phyloP scores from a whole-genome alignment of 2,329 filamentous ascomycete species.

The Zarea fungicola region DNA sequence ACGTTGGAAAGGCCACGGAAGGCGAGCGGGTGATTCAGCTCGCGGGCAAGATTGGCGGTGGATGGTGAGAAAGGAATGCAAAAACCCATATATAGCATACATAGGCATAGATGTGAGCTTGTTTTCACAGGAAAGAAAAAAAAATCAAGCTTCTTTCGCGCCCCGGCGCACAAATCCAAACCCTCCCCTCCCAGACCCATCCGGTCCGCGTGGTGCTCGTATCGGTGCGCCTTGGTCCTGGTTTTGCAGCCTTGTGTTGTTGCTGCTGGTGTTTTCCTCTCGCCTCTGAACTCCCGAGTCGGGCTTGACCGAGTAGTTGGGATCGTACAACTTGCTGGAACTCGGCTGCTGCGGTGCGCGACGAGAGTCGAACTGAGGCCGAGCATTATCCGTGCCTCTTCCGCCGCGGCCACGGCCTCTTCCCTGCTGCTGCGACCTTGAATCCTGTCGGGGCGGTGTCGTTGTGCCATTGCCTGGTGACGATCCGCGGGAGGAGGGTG shows the following conservation, averaged over 20 bases:
- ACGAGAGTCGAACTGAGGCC: conserved; percentile 13
- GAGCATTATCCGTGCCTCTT: conserved; percentile 28
- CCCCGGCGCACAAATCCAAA: conserved; percentile 70
- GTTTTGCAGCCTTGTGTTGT: conserved; percentile 44
- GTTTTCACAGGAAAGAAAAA: conserved; percentile 8
- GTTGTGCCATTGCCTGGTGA: conserved; percentile 47
- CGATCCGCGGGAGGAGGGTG: conserved; percentile 51
- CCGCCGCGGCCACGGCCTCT: conserved; percentile 42
- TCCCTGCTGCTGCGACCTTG: conserved; percentile 34
- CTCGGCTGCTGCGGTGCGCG: conserved; percentile 14
- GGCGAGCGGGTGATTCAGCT: conserved; percentile 81
- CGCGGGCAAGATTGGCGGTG: conserved; percentile 85
- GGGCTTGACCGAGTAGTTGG: conserved; percentile 62
- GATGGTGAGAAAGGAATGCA: conserved; percentile 59
- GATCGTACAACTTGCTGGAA: conserved; percentile 64
- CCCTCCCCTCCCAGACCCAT: conserved; percentile 68
- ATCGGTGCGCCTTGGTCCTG: conserved; percentile 65
- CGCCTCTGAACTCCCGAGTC: conserved; percentile 44
- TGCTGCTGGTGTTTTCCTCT: conserved; percentile 19
- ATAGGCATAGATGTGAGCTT: conserved; percentile 12
- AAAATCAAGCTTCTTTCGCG: conserved; percentile 41
- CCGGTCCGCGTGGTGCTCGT: conserved; percentile 71
- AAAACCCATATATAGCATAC: conserved; percentile 22
- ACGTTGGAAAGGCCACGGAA: conserved; percentile 77
- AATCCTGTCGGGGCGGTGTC: conserved; percentile 49